phyloP scores from a whole-genome alignment of 345 rosid genomes.

The Eucalyptus brandiana region DNA sequence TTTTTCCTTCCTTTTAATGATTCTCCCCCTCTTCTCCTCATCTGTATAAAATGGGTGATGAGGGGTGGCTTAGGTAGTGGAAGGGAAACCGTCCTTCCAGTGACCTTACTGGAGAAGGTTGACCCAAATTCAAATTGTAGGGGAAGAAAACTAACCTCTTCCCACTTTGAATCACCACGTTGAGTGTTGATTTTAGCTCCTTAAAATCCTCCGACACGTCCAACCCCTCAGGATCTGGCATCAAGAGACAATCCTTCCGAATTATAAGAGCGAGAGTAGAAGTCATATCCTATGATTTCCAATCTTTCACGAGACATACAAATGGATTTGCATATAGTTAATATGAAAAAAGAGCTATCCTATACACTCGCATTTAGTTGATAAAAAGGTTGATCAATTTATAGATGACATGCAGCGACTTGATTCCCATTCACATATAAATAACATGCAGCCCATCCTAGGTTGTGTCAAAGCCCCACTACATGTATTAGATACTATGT shows the following conservation, averaged over 20 bases:
- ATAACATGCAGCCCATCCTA: too few species aligned
- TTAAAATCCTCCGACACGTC: constrained; percentile 6
- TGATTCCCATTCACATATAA: not conserved
- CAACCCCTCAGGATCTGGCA: not conserved
- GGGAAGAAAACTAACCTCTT: constrained; percentile 7
- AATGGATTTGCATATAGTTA: not conserved
- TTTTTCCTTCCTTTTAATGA: too few species aligned
- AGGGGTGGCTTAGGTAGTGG: not conserved
- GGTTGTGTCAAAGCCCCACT: too few species aligned
- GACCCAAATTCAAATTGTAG: not conserved
- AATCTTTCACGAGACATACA: not conserved
- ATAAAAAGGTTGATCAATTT: too few species aligned
- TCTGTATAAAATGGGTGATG: not conserved
- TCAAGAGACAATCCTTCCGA: not conserved
- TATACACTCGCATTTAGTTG: not conserved
- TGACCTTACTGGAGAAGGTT: not conserved
- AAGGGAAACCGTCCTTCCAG: not conserved
- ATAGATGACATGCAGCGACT: not conserved
- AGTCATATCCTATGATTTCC: not conserved
- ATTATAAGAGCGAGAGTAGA: not conserved
- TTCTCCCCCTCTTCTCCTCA: not conserved
- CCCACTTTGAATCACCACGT: constrained; percentile 11
- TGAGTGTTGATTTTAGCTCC: constrained; percentile 17
- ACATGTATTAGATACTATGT: too few species aligned
- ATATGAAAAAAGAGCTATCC: not conserved